These are phyloP conservation scores for Xerocomus brunneocitrinus DNA, from an alignment of 768 basidiomycete genomes.

Conservation along the genomic window DNA sequence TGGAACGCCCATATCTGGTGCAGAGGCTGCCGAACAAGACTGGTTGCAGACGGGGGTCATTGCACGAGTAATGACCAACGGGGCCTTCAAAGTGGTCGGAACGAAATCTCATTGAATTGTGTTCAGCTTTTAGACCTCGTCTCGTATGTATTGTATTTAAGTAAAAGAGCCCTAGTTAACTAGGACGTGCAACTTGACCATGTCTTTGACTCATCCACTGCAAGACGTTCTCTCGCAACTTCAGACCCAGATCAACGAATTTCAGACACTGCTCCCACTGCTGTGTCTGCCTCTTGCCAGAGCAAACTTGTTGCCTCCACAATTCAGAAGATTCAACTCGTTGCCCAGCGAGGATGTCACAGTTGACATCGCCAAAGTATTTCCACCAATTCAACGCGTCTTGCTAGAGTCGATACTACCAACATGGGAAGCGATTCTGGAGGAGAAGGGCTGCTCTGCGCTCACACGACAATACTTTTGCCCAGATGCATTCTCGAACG, in stretches of 20 bases:
- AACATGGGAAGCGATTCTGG: conserved; percentile 58
- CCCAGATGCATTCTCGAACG: conserved; percentile 56
- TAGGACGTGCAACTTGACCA: neutral
- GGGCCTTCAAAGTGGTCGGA: conserved; percentile 47
- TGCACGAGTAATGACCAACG: conserved; percentile 58
- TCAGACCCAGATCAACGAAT: conserved; percentile 43
- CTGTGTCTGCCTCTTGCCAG: conserved; percentile 55
- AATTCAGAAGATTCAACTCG: conserved; percentile 42
- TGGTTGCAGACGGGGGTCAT: conserved; percentile 45
- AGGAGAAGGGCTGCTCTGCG: conserved; percentile 40
- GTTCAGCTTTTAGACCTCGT: neutral
- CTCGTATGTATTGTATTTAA: neutral
- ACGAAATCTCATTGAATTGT: conserved; percentile 3
- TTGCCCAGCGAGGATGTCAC: conserved; percentile 25
- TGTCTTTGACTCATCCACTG: conserved; percentile 11
- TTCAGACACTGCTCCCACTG: conserved; percentile 49
- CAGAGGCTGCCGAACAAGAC: conserved; percentile 35
- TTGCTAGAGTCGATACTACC: conserved; percentile 64
- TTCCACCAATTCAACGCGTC: conserved; percentile 59
- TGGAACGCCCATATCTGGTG: conserved; percentile 40
- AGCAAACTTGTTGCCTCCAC: conserved; percentile 57
- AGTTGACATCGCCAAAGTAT: conserved; percentile 26
- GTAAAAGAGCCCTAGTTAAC: neutral
- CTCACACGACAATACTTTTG: conserved; percentile 70
- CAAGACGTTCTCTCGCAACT: conserved; percentile 42